Evolutionary conservation across 768 basidiomycete species (phyloP), one percentile per base, ranked within the genome.

Genomic region (Termitomyces sp.): DNA sequence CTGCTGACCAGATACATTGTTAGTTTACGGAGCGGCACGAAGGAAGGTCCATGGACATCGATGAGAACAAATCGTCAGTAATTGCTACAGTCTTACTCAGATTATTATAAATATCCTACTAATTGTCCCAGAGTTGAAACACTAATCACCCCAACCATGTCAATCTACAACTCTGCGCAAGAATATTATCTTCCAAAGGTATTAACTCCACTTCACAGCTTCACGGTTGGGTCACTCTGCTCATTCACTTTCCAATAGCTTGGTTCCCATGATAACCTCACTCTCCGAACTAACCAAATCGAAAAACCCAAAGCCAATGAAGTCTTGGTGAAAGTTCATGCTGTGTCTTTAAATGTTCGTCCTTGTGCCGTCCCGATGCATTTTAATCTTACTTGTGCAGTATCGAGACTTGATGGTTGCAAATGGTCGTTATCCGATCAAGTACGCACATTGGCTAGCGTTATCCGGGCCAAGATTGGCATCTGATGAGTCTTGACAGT

Each of bases 251-350:
- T 10, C 30, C 20, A 33, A 43, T n/a, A 67, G 66, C 50, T 52
- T 47, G 69, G 66, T 5, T 66, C 70, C 0, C 62, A 62, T 56
- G 54, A 72, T 0, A 64, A 70, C 48, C 68, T 75, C 3, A 60
- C 58, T 18, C 52, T 74, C 32, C 61, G 59, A 12, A 60, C 51
- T 9, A 67, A 68, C 33, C 66, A 75, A 23, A 63, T 63, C 6
- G 61, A 67, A 4, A 51, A 70, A 52, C 79, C 76, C 2, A 77
- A 73, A 51, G 67, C 80, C 0, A 73, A 68, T 26, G 79, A 87
- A 56, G 84, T 84, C 7, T 74, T 84, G 28, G 78, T 86, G 61
- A 82, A 81, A 63, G 71, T 82, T 10, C 79, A 81, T 57, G 81
- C 83, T 0, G 82, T 83, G 16, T 86, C 84, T 36, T 70, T 86